Evolutionary conservation across 2,329 filamentous ascomycete species (phyloP), one percentile per base, ranked within the genome.

Genomic region (Hortaea sp.): DNA sequence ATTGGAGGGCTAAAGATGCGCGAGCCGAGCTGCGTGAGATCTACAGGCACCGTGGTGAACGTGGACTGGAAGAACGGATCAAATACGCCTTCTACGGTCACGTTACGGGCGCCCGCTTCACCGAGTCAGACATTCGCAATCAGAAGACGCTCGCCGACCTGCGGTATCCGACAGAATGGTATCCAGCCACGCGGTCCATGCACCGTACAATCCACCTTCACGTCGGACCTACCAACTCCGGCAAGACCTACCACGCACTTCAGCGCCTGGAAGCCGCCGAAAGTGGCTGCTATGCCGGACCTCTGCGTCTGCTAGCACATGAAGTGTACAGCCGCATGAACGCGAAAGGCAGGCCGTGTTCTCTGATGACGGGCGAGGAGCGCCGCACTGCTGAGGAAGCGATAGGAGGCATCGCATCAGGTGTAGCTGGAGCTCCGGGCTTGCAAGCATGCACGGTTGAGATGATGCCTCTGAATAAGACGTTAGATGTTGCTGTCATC

Each of bases 141-240:
- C 85, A 89, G 56, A 69, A 72, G 55, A 73, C 74, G 13, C 67
- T 94, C 10, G 78, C 87, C n/a, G 88, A 95, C 66, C 70, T 95
- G 54, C 79, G 88, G n/a, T 88, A 81, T 64, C 92, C 92, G 0
- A 77, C 82, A 45, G 92, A 98, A 64, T 97, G 90, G 90, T 97
- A 84, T 61, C 88, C 90, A 0, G 81, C 78, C 4, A 92, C 92
- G 1, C 78, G 94, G 48, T 75, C 79, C 40, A 73, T 92, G 57
- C 85, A 89, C 59, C 77, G 92, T 39, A 90, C 80, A 0, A 77
- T 98, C 37, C 88, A 97, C 68, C 72, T 98, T 13, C 92, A 98
- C 58, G 88, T 98, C 42, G 92, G 92, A 0, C 92, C 92, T 1
- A 98, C 92, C 2, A 98, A 98, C 65, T 97, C 92, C 0, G 92